Percentiles rank a stretch among this genome's conserved stretches.
phyloP scores from a whole-genome alignment of 257 asterid species.

The Scutellaria barbata region DNA sequence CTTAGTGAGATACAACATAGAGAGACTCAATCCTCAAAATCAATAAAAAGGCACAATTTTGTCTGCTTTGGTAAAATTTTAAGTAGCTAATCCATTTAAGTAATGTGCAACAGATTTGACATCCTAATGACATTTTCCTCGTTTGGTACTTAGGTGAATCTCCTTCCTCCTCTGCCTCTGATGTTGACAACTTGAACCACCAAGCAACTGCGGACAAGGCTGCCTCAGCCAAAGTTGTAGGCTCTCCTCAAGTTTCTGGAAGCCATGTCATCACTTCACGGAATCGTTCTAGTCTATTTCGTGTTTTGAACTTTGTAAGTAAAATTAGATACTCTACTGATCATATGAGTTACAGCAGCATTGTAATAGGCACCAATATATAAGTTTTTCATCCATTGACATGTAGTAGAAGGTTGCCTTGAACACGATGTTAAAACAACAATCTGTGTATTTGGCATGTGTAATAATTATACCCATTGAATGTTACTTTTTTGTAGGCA shows the following conservation, averaged over 20 bases:
- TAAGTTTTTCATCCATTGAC: slow-evolving; percentile 14
- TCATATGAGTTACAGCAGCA: neutral
- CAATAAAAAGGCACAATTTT: neutral
- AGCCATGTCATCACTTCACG: slow-evolving; percentile 53
- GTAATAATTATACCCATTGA: slow-evolving; percentile 4
- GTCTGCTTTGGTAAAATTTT: slow-evolving; percentile 23
- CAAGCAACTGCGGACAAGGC: slow-evolving; percentile 68
- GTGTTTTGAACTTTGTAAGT: slow-evolving; percentile 55
- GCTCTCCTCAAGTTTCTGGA: slow-evolving; percentile 64
- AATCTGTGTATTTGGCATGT: neutral
- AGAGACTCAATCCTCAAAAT: too few species aligned
- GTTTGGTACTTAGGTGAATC: slow-evolving; percentile 74
- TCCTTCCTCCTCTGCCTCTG: slow-evolving; percentile 99
- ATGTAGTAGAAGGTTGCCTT: neutral
- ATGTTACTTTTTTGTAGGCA: slow-evolving; percentile 57
- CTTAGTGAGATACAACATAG: neutral
- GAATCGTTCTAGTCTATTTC: slow-evolving; percentile 48
- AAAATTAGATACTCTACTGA: slow-evolving; percentile 17
- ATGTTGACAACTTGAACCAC: slow-evolving; percentile 92
- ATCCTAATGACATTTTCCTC: slow-evolving; percentile 28
- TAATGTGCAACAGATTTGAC: neutral
- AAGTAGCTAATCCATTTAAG: slow-evolving; percentile 20
- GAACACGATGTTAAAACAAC: neutral
- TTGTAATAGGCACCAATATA: neutral
- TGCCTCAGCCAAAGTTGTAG: slow-evolving; percentile 64